phyloP scores from a whole-genome alignment of 2,329 filamentous ascomycete genomes.

The Fusarium scirpi region DNA sequence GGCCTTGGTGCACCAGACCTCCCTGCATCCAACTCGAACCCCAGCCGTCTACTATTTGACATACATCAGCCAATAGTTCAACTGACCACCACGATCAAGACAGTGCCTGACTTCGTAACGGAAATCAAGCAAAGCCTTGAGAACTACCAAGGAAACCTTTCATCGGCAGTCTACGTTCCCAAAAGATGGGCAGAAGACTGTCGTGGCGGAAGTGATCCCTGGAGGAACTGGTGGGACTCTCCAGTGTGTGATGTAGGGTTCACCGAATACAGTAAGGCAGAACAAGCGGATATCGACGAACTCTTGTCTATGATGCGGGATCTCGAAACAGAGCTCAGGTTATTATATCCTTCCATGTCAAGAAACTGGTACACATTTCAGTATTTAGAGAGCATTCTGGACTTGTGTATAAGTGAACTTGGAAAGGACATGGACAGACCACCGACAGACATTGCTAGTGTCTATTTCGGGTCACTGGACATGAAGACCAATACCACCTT shows the following conservation, averaged over 20 bases:
- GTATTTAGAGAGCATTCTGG: neutral
- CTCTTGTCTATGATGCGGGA: neutral
- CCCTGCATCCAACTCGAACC: too few relatives aligned
- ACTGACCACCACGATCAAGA: too few relatives aligned
- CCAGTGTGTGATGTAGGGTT: neutral
- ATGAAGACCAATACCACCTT: neutral
- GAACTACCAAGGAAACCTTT: neutral
- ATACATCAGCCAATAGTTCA: too few relatives aligned
- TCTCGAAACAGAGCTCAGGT: neutral
- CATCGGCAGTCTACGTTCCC: neutral
- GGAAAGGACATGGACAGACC: accelerated
- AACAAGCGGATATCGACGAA: neutral
- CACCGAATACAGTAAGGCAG: neutral
- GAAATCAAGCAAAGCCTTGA: neutral
- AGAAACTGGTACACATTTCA: neutral
- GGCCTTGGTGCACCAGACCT: too few relatives aligned
- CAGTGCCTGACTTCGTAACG: accelerated
- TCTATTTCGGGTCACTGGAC: neutral
- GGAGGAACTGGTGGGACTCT: neutral
- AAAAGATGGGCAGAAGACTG: neutral
- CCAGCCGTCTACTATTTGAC: too few relatives aligned
- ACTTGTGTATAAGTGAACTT: neutral
- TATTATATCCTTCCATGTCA: neutral
- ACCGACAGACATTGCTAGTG: neutral
- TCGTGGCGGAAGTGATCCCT: neutral